These are phyloP conservation scores for Fragaria ananassa DNA, from an alignment of 306 rosid genomes.

Conservation along the genomic window DNA sequence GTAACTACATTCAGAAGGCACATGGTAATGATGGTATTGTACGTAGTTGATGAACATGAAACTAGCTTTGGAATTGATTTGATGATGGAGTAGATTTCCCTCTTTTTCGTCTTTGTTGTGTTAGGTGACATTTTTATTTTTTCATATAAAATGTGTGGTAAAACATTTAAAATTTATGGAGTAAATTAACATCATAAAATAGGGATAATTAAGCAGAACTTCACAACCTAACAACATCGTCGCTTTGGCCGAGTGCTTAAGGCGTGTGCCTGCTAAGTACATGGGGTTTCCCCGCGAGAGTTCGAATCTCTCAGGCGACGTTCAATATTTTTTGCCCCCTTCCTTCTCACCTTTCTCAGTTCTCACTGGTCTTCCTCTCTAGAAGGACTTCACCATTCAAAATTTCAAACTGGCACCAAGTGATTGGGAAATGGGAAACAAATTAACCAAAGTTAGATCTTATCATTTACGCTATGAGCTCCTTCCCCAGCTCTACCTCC, in stretches of 20 bases:
- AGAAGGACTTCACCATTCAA: neutral
- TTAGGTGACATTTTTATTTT: too few species aligned
- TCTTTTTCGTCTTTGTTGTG: too few species aligned
- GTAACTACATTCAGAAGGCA: neutral
- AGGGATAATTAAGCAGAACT: too few species aligned
- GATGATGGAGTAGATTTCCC: too few species aligned
- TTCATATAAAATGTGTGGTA: too few species aligned
- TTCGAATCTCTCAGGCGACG: constrained; percentile 6
- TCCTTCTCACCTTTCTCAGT: neutral
- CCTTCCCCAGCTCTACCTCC: constrained; percentile 14
- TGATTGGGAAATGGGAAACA: neutral
- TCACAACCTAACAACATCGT: neutral
- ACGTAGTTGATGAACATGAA: too few species aligned
- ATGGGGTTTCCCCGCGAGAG: constrained; percentile 42
- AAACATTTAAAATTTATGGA: too few species aligned
- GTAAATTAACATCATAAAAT: too few species aligned
- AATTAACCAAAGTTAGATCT: neutral
- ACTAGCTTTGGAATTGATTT: too few species aligned
- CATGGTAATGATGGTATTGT: neutral
- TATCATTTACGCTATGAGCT: neutral
- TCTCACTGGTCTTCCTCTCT: neutral
- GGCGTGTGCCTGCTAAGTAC: constrained; percentile 44
- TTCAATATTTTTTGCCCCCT: rapidly evolving
- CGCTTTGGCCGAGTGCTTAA: constrained; percentile 50
- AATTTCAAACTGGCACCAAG: neutral